Evolutionary conservation across 768 basidiomycete species (phyloP).

Genomic region (Tricholoma matsutake): DNA sequence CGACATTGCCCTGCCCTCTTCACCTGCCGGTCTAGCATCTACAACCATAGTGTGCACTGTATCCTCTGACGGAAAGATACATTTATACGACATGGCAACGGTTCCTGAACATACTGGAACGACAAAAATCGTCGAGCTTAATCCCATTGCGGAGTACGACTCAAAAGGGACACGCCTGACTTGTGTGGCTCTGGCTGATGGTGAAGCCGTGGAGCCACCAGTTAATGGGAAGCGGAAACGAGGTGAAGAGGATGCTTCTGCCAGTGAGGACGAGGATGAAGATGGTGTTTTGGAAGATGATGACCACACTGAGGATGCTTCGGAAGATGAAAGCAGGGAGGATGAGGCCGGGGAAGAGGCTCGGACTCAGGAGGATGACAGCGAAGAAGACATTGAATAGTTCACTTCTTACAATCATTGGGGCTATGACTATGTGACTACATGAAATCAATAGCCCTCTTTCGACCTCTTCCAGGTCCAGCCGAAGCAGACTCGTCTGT

Average conservation of each 20-base stretch:
- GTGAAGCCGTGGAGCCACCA: constrained; percentile 13
- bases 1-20: constrained; percentile 50
- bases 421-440: constrained; percentile 24
- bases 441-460: constrained; percentile 76
- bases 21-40: constrained; percentile 27
- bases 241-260: constrained; percentile 17
- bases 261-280: constrained; percentile 19
- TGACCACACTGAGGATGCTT: constrained; percentile 26
- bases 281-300: constrained; percentile 14
- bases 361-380: constrained; percentile 24
- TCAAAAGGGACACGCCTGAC: constrained; percentile 22
- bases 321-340: constrained; percentile 25
- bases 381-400: constrained; percentile 25
- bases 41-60: constrained; percentile 72
- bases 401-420: neutral
- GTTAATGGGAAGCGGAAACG: constrained; percentile 25
- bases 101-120: constrained; percentile 35
- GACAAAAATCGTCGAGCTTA: constrained; percentile 13
- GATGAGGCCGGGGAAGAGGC: constrained; percentile 13
- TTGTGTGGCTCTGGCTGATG: constrained; percentile 33
- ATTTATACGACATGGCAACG: constrained; percentile 66
- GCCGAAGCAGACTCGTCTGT: constrained; percentile 12
- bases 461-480: constrained; percentile 45
- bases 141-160: constrained; percentile 18
- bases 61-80: constrained; percentile 88